Percentiles rank a stretch among this genome's conserved stretches.
Conservation (phyloP, 305 asterid species). For the Withania somnifera region DNA sequence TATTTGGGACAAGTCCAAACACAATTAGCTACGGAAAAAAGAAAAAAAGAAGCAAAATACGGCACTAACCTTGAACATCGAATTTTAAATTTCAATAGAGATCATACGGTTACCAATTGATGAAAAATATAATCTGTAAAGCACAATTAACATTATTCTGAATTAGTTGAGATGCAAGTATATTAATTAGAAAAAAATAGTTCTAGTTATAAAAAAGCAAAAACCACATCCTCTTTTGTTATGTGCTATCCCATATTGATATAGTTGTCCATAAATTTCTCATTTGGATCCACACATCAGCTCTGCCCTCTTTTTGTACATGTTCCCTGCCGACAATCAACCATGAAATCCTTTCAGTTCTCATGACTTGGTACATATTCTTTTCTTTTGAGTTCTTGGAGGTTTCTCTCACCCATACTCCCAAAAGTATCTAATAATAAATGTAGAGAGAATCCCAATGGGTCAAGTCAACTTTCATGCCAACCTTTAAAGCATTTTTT, state of each 20-base stretch:
- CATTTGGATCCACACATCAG: background rate
- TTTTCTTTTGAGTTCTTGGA: background rate
- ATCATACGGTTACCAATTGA: too few species aligned
- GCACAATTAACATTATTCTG: too few species aligned
- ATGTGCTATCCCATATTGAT: background rate
- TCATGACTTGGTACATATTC: background rate
- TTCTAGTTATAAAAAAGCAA: background rate
- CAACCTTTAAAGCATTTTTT: background rate
- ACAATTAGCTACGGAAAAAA: too few species aligned
- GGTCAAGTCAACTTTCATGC: constrained; percentile 1
- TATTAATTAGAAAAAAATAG: too few species aligned
- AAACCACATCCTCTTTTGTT: background rate
- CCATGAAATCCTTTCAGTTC: background rate
- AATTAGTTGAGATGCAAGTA: too few species aligned
- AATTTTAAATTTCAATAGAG: too few species aligned
- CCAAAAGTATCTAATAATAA: background rate
- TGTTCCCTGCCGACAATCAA: constrained; percentile 3
- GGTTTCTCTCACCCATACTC: background rate
- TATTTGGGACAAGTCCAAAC: too few species aligned
- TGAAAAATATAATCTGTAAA: too few species aligned
- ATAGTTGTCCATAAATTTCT: background rate
- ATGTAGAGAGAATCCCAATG: background rate
- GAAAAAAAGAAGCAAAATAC: too few species aligned
- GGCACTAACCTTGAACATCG: too few species aligned
- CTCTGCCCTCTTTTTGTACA: background rate